Conservation (phyloP, 148 eudicot genomes). For the Simmondsia chinensis region DNA sequence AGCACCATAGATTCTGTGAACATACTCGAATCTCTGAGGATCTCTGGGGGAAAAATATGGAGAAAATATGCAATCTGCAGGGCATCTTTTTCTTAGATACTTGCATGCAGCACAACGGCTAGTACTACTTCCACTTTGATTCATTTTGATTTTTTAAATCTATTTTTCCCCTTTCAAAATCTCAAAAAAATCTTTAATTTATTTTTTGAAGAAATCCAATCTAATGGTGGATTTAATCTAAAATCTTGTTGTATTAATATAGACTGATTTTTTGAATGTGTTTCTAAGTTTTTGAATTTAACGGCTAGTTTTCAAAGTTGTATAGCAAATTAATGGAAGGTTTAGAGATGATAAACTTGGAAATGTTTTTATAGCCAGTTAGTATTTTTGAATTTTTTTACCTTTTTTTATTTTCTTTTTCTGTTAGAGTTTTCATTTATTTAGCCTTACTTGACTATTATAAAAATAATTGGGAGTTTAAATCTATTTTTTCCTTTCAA, state of each 20-base stretch:
- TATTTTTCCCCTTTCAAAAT: neutral
- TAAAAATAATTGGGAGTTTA: too few species aligned
- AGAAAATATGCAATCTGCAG: conserved; percentile 40
- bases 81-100: conserved; percentile 45
- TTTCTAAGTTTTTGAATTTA: conserved; percentile 3
- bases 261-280: neutral
- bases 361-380: too few species aligned
- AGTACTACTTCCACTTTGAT: neutral
- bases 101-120: conserved; percentile 51
- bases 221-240: neutral
- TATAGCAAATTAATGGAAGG: too few species aligned
- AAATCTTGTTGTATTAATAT: neutral
- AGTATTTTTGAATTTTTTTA: too few species aligned
- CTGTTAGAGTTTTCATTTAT: too few species aligned
- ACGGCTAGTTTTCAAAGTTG: too few species aligned
- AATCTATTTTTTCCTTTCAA: neutral
- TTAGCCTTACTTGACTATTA: too few species aligned
- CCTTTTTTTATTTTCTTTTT: too few species aligned
- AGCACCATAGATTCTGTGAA: conserved; percentile 52
- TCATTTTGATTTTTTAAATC: neutral
- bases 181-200: neutral
- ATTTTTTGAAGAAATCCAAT: neutral
- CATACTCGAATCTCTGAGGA: conserved; percentile 30
- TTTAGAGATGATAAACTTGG: too few species aligned
- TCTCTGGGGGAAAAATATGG: conserved; percentile 45